Conservation (phyloP, 1,284 basidiomycete genomes). For the Naganishia liquefaciens region DNA sequence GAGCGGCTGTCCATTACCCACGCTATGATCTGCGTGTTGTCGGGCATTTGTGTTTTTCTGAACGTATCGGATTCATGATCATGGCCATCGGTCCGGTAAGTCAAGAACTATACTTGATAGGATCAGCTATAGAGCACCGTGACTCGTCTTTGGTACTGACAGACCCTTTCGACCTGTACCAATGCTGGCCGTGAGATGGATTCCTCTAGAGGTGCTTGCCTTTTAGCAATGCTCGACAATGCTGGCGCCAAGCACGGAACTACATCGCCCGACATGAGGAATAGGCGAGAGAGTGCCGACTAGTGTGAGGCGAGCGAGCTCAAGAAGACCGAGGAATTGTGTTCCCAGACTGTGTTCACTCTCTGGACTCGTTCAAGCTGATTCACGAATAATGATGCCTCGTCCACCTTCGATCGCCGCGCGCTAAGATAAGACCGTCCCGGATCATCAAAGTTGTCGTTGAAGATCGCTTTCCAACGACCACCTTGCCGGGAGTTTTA, state of each 20-base stretch:
- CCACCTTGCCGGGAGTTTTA: neutral
- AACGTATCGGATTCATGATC: neutral
- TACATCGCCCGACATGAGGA: constrained; percentile 20
- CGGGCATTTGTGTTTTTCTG: neutral
- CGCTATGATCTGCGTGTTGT: constrained; percentile 19
- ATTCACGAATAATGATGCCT: neutral
- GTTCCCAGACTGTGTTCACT: too few relatives aligned
- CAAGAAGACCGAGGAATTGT: neutral
- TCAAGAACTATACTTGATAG: constrained; percentile 6
- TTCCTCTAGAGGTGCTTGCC: constrained; percentile 12
- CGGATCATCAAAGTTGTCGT: neutral
- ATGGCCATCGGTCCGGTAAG: neutral
- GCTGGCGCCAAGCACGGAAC: constrained; percentile 19
- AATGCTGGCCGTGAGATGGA: constrained; percentile 3
- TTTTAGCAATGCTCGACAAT: constrained; percentile 9
- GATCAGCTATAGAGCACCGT: too few relatives aligned
- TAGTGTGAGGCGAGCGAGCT: too few relatives aligned
- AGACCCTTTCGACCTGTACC: constrained; percentile 25
- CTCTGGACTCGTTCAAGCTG: neutral
- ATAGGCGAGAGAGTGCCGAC: too few relatives aligned
- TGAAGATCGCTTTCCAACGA: too few relatives aligned
- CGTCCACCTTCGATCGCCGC: neutral
- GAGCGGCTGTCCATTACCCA: constrained; percentile 27
- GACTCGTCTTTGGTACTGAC: neutral
- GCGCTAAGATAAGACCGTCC: constrained; percentile 15